These are phyloP conservation scores for Phialocephala subalpina DNA, from an alignment of 2,329 filamentous ascomycete genomes.

Conservation along the genomic window DNA sequence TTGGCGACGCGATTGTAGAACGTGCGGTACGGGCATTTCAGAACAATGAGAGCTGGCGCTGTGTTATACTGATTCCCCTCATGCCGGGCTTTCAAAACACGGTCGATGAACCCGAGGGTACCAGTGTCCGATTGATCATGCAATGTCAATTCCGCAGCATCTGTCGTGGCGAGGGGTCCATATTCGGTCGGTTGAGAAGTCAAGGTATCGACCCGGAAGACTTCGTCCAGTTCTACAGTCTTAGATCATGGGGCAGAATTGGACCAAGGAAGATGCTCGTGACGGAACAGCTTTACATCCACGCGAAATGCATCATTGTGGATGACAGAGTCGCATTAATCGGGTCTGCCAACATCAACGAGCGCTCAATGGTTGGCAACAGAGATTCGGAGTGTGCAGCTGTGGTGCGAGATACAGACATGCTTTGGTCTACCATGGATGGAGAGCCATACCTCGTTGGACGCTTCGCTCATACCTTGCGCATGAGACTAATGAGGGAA, in stretches of 20 bases:
- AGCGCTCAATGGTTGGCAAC: constrained; percentile 91
- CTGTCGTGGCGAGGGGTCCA: constrained; percentile 88
- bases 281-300: constrained; percentile 97
- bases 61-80: constrained; percentile 87
- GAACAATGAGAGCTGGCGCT: constrained; percentile 89
- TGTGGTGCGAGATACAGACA: constrained; percentile 90
- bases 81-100: constrained; percentile 99
- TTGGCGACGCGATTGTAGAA: constrained; percentile 93
- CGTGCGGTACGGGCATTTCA: constrained; percentile 85
- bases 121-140: constrained; percentile 93
- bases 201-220: constrained; percentile 90
- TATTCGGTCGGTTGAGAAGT: constrained; percentile 84
- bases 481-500: constrained; percentile 94
- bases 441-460: constrained; percentile 89
- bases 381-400: constrained; percentile 93
- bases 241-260: constrained; percentile 92
- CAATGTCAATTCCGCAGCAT: constrained; percentile 97
- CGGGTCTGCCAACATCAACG: constrained; percentile 98
- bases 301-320: constrained; percentile 95
- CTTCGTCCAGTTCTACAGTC: constrained; percentile 93
- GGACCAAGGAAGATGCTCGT: constrained; percentile 82
- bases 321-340: constrained; percentile 94
- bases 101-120: constrained; percentile 92
- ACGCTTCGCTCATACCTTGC: constrained; percentile 90
- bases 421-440: constrained; percentile 91